phyloP scores from a whole-genome alignment of 495 filamentous ascomycete genomes.

The Penicillium malachiteum region DNA sequence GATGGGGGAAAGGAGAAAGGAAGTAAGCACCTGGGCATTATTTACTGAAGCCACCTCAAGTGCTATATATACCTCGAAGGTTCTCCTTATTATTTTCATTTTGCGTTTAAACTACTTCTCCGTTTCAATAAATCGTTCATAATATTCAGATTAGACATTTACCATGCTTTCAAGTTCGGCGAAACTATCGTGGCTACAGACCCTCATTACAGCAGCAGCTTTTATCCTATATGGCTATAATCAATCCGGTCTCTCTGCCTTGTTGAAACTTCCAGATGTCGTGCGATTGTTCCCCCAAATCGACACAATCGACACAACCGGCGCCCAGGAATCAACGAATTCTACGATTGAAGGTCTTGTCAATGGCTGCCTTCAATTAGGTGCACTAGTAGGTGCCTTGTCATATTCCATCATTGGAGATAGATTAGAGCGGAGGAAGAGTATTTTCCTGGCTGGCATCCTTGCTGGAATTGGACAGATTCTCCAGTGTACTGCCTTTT shows the following conservation, averaged over 20 bases:
- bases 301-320: conserved; percentile 11
- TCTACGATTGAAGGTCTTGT: conserved; percentile 27
- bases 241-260: conserved; percentile 22
- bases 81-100: no score
- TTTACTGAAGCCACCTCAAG: no score
- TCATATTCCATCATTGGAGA: conserved; percentile 31
- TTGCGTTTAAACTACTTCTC: no score
- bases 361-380: conserved; percentile 31
- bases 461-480: conserved; percentile 28
- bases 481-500: conserved; percentile 42
- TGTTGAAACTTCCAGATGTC: conserved; percentile 16
- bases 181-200: not conserved
- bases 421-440: conserved; percentile 31
- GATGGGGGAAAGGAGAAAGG: no score
- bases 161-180: no score
- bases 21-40: no score
- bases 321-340: conserved; percentile 4
- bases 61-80: no score
- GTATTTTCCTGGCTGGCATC: conserved; percentile 24
- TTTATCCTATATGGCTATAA: conserved; percentile 31
- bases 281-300: conserved; percentile 18
- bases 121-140: no score
- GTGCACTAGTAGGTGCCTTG: conserved; percentile 29
- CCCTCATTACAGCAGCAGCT: conserved; percentile 28
- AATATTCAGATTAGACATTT: no score